Percentiles rank a stretch among this genome's conserved stretches.
Conservation (phyloP, 108 stramenopile genomes). For the Cylindrotheca closterium region DNA sequence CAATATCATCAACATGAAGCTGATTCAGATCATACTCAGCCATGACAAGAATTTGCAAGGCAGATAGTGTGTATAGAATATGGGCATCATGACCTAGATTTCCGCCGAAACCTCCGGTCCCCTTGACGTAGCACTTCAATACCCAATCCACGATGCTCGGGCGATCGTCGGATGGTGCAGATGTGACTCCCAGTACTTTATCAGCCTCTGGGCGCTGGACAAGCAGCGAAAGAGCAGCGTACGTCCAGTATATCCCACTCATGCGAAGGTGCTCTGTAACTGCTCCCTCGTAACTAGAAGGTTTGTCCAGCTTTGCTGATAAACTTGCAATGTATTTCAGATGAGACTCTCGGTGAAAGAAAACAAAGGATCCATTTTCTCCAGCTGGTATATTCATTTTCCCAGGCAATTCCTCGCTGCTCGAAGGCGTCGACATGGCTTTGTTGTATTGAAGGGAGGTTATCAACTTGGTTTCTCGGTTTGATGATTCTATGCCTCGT, state of each 20-base stretch:
- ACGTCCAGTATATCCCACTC: slow-evolving; percentile 97
- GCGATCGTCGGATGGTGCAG: slow-evolving; percentile 14
- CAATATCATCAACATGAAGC: slow-evolving; percentile 37
- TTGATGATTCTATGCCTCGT: too few relatives aligned
- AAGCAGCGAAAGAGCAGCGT: slow-evolving; percentile 88
- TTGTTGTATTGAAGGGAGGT: too few relatives aligned
- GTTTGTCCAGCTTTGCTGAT: slow-evolving; percentile 68
- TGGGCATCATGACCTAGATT: slow-evolving; percentile 95
- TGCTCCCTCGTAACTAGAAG: slow-evolving; percentile 87
- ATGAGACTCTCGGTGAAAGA: slow-evolving; percentile 76
- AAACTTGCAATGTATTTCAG: slow-evolving; percentile 72
- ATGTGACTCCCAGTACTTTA: slow-evolving; percentile 45
- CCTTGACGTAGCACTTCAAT: slow-evolving; percentile 77
- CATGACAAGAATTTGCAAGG: slow-evolving; percentile 96
- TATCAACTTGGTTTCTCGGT: too few relatives aligned
- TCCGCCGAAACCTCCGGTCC: slow-evolving; percentile 92
- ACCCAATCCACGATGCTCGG: slow-evolving; percentile 91
- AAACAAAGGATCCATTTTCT: background rate
- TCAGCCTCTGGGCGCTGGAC: slow-evolving; percentile 60
- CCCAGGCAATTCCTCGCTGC: too few relatives aligned
- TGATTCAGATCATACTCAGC: slow-evolving; percentile 53
- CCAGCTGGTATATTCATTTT: background rate
- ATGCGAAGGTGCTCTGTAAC: slow-evolving; percentile 93
- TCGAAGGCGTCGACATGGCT: too few relatives aligned
- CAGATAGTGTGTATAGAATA: slow-evolving; percentile 95